These are phyloP conservation scores for Pseudogymnoascus sp. DNA, from an alignment of 2,329 filamentous ascomycete species.

Conservation along the genomic window DNA sequence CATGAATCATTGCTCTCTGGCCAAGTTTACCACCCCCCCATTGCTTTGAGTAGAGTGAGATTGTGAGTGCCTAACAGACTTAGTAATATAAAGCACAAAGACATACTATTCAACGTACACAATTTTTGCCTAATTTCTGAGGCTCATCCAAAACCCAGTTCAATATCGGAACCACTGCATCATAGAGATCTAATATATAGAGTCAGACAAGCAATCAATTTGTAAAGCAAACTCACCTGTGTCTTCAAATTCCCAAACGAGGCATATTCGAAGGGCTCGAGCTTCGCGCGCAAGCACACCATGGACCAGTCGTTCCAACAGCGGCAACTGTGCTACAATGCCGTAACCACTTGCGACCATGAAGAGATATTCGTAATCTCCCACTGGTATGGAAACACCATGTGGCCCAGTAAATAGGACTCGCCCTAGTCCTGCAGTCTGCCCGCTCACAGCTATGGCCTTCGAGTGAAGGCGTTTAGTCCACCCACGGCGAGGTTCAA, in stretches of 20 bases:
- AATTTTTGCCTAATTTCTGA: slow-evolving; percentile 14
- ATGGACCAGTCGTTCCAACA: slow-evolving; percentile 14
- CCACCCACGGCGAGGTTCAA: slow-evolving; percentile 14
- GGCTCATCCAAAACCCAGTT: slow-evolving; percentile 15
- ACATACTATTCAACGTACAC: slow-evolving; percentile 11
- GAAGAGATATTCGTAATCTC: slow-evolving; percentile 16
- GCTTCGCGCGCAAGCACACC: slow-evolving; percentile 14
- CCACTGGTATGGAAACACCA: slow-evolving; percentile 9
- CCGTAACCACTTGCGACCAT: slow-evolving; percentile 17
- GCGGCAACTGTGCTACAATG: slow-evolving; percentile 9
- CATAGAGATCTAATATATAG: slow-evolving; percentile 14
- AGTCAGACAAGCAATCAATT: slow-evolving; percentile 5
- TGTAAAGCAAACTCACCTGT: slow-evolving; percentile 12
- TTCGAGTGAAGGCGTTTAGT: slow-evolving; percentile 13
- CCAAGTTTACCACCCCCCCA: slow-evolving; percentile 8
- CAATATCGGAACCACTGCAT: slow-evolving; percentile 14
- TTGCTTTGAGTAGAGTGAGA: slow-evolving; percentile 13
- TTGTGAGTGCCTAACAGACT: slow-evolving; percentile 14
- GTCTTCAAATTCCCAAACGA: slow-evolving; percentile 16
- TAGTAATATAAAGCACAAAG: slow-evolving; percentile 11
- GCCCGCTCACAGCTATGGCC: neutral
- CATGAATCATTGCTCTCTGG: slow-evolving; percentile 13
- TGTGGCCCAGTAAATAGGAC: slow-evolving; percentile 16
- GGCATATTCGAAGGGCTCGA: slow-evolving; percentile 15
- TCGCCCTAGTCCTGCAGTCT: slow-evolving; percentile 9